Evolutionary conservation across 2,329 filamentous ascomycete species (phyloP).

Genomic region (Fusarium pseudograminearum): DNA sequence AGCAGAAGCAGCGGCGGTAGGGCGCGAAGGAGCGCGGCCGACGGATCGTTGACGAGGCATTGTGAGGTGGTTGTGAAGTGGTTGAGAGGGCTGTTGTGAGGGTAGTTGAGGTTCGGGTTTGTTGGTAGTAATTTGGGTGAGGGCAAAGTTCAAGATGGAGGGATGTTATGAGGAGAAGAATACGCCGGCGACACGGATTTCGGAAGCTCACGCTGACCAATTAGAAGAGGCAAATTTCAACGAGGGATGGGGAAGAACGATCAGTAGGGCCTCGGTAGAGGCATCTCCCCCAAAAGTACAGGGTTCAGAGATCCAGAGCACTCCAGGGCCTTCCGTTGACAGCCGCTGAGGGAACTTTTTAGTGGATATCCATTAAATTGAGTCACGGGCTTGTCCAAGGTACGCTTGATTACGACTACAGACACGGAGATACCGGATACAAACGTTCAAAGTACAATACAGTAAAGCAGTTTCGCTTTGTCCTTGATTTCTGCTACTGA

Average conservation of each 20-base stretch:
- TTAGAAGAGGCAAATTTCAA: constrained; percentile 46
- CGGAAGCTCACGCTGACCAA: constrained; percentile 46
- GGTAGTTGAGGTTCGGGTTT: constrained; percentile 5
- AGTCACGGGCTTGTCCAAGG: constrained; percentile 4
- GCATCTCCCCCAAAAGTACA: constrained; percentile 20
- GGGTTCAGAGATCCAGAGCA: constrained; percentile 17
- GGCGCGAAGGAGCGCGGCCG: constrained; percentile 74
- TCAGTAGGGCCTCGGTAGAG: constrained; percentile 47
- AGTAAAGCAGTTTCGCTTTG: constrained; percentile 33
- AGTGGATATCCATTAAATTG: constrained; percentile 23
- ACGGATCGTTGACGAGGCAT: constrained; percentile 85
- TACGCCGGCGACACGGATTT: constrained; percentile 40
- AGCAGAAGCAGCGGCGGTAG: constrained; percentile 70
- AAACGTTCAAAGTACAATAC: too few relatives aligned
- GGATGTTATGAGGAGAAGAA: constrained; percentile 42
- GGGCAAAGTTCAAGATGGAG: constrained; percentile 17
- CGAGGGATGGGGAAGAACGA: constrained; percentile 29
- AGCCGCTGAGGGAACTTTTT: constrained; percentile 31
- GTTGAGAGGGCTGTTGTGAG: not conserved
- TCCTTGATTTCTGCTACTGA: constrained; percentile 21
- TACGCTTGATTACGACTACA: constrained; percentile 13
- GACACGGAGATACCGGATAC: constrained; percentile 17
- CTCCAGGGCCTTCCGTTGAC: constrained; percentile 40
- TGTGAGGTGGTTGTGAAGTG: constrained; percentile 10
- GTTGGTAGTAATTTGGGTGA: constrained; percentile 12